A percentile compares a stretch with the other conserved stretches of the same genome.
Conservation (phyloP, 129 eudicot genomes). For the Solidago caesia region DNA sequence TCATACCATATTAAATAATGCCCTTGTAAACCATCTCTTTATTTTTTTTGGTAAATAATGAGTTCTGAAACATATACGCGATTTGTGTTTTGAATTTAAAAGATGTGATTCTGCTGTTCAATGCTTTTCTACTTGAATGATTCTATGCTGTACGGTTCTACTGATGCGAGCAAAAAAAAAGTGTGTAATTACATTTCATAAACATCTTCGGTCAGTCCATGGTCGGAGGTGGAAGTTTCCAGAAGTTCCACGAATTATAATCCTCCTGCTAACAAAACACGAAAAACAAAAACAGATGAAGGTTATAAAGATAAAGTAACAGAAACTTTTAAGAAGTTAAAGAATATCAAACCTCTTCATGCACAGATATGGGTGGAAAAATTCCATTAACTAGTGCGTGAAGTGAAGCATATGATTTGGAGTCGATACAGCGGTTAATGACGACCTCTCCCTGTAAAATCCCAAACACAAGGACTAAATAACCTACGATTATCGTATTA, state of each 20-base stretch:
- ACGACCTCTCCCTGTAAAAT: conserved; percentile 73
- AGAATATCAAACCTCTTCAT: conserved; percentile 59
- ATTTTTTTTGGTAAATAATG: conserved; percentile 30
- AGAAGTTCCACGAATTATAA: conserved; percentile 90
- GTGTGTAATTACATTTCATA: conserved; percentile 21
- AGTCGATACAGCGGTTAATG: conserved; percentile 70
- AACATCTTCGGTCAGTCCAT: conserved; percentile 30
- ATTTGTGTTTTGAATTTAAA: conserved; percentile 23
- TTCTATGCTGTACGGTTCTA: conserved; percentile 30
- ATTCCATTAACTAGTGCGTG: conserved; percentile 76
- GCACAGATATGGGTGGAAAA: conserved; percentile 64
- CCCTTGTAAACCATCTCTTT: conserved; percentile 23
- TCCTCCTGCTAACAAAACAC: conserved; percentile 59
- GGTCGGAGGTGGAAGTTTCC: conserved; percentile 75
- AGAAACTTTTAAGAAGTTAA: not conserved
- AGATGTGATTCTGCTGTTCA: conserved; percentile 1
- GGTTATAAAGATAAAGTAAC: not conserved
- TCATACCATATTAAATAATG: conserved; percentile 28
- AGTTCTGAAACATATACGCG: conserved; percentile 28
- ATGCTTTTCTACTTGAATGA: conserved; percentile 21
- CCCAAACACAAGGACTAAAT: conserved; percentile 2
- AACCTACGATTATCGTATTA: not conserved
- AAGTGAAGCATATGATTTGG: conserved; percentile 83
- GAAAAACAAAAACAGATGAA: not conserved
- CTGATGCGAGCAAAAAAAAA: not conserved